These are phyloP conservation scores for Debaryomyces sp. DNA, from an alignment of 1,139 yeast species.

Conservation along the genomic window DNA sequence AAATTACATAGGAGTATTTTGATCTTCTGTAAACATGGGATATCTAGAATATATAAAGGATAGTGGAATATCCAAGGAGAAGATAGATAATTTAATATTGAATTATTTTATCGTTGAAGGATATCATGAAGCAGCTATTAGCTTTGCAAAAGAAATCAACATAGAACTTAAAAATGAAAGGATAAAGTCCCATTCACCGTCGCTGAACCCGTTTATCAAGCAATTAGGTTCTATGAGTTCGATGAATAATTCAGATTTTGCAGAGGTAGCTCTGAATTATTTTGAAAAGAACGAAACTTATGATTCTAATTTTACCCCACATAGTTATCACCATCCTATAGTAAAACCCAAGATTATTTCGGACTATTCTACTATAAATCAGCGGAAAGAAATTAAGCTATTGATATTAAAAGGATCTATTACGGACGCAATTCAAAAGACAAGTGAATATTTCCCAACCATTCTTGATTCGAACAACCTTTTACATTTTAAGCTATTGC, in stretches of 20 bases:
- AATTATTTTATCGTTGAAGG: constrained; percentile 63
- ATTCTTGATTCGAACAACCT: constrained; percentile 56
- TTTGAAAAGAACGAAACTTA: constrained; percentile 12
- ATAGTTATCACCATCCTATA: not conserved
- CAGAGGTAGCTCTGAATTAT: constrained; percentile 19
- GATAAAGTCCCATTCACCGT: constrained; percentile 3
- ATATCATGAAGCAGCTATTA: constrained; percentile 52
- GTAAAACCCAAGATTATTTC: constrained; percentile 18
- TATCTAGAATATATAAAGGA: constrained; percentile 3
- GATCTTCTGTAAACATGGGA: not conserved
- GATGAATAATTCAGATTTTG: constrained; percentile 18
- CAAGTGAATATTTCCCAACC: constrained; percentile 54
- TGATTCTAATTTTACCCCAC: not conserved
- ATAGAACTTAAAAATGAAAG: constrained; percentile 14
- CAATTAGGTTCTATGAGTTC: constrained; percentile 9
- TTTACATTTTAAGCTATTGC: constrained; percentile 63
- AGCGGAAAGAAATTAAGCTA: constrained; percentile 51
- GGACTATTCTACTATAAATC: constrained; percentile 52
- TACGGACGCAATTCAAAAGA: constrained; percentile 46
- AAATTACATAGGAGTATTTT: not conserved
- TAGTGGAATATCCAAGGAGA: constrained; percentile 25
- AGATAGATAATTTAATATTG: constrained; percentile 50
- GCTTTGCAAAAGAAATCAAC: constrained; percentile 49
- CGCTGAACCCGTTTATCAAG: constrained; percentile 7
- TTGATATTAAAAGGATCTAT: constrained; percentile 54